Base-by-base conservation (phyloP, 2,329 filamentous ascomycete genomes). In the Talaromyces pinophilus region DNA sequence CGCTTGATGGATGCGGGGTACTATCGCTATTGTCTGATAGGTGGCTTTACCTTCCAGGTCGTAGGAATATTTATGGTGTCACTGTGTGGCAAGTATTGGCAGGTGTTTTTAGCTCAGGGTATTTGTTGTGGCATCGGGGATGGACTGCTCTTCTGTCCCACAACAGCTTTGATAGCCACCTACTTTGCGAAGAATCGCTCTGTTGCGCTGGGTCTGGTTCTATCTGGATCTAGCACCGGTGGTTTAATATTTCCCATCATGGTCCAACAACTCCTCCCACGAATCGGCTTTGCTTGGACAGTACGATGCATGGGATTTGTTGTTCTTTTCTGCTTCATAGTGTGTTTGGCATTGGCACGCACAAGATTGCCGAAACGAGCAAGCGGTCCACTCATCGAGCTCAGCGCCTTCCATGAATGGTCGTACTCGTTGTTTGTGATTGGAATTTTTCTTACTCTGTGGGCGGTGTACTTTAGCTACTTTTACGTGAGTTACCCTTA, bases 51-150 rank as follows among this genome's bases (percentile, higher is more conserved):
- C 5, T 62, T 82, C 6, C 70, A 74, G 8, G 69, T 83, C 0
- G 28, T 82, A 0, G 83, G 83, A 7, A 78, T 81, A 35, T 81
- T 85, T 69, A 78, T 78, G 70, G 81, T 82, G 7, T 82, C 80
- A 46, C 71, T 82, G 0, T 72, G 77, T 11, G 80, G 71, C 0
- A 67, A 71, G 28, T 84, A 84, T 70, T 84, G 80, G 78, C 81
- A 85, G 70, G 74, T 85, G 0, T 77, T 85, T 30, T 77, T 86
- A 2, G 71, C 80, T 0, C 82, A 84, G 63, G 82, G 77, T 0
- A 60, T 84, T 1, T 65, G 78, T 72, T 40, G 72, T 75, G 48
- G 83, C 81, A 1, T 59, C 83, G 4, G 82, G 79, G 0, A 76
- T 76, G 82, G 82, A 0, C 74, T 77, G 7, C 59, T 80, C 3